Evolutionary conservation across 371 early-diverging fungal species (phyloP).

Genomic region (Rhizopus arrhizus): DNA sequence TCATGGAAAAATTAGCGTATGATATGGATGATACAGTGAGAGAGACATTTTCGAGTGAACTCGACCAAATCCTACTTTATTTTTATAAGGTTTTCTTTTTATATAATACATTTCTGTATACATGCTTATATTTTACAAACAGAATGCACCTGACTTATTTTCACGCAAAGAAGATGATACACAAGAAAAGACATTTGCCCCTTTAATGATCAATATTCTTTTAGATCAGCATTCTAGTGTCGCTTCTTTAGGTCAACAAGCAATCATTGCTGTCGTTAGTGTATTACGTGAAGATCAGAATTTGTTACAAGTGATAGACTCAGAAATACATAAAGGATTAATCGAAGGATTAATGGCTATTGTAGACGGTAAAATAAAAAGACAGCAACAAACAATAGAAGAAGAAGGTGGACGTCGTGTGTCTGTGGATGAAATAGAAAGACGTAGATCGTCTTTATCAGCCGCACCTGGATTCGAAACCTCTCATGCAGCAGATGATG

Average conservation of each 20-base stretch:
- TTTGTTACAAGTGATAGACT: conserved; percentile 41
- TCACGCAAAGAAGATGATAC: conserved; percentile 11
- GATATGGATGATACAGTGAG: conserved; percentile 56
- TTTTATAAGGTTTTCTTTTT: conserved; percentile 47
- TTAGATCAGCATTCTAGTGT: conserved; percentile 51
- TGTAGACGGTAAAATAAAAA: conserved; percentile 34
- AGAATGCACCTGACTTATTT: conserved; percentile 26
- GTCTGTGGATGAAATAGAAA: conserved; percentile 15
- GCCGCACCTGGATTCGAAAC: conserved; percentile 32
- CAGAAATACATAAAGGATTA: conserved; percentile 58
- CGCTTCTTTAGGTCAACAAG: conserved; percentile 48
- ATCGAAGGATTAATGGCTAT: conserved; percentile 50
- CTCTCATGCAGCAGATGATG: conserved; percentile 20
- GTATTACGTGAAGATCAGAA: conserved; percentile 41
- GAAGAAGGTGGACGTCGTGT: conserved; percentile 17
- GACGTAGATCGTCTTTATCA: conserved; percentile 25
- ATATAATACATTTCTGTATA: not conserved
- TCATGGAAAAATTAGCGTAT: conserved; percentile 44
- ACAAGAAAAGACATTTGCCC: conserved; percentile 39
- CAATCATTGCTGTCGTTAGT: conserved; percentile 49
- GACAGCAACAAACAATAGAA: conserved; percentile 2
- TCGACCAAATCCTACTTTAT: conserved; percentile 55
- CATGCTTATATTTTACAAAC: not conserved
- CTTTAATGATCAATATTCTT: conserved; percentile 43
- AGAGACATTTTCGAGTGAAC: conserved; percentile 55